phyloP scores from a whole-genome alignment of 345 rosid species.

The Eucalyptus coolabah region DNA sequence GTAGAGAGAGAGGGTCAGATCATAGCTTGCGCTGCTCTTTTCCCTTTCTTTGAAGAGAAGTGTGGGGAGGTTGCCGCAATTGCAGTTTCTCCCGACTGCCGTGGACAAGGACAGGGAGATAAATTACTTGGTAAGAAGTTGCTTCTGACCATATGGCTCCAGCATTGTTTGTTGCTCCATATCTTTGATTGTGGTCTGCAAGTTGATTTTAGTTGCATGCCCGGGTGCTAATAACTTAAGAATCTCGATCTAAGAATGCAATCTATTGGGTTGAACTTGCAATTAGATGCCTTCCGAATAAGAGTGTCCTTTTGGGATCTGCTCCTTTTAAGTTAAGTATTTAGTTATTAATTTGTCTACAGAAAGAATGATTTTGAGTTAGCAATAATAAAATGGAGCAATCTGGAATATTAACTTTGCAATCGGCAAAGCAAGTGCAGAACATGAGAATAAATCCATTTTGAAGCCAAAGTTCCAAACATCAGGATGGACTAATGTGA shows the following conservation, averaged over 20 bases:
- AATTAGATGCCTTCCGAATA: background rate
- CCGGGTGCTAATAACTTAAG: background rate
- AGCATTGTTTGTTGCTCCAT: background rate
- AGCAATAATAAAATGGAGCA: background rate
- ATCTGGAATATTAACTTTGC: background rate
- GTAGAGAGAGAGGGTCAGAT: conserved; percentile 93
- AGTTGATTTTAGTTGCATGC: background rate
- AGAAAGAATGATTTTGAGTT: background rate
- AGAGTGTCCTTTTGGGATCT: background rate
- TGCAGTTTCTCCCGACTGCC: conserved; percentile 85
- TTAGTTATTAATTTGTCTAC: background rate
- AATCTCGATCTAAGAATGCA: background rate
- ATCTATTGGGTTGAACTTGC: background rate
- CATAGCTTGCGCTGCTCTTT: conserved; percentile 89
- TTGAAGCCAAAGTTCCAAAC: background rate
- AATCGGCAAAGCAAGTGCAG: background rate
- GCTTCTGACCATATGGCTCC: background rate
- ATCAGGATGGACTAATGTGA: background rate
- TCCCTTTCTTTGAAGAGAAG: conserved; percentile 65
- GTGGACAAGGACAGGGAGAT: conserved; percentile 97
- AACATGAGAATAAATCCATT: background rate
- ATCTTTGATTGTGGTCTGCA: background rate
- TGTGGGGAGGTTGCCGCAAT: conserved; percentile 93
- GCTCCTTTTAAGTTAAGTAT: background rate
- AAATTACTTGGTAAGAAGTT: conserved; percentile 63